Conservation (phyloP, 352 stramenopile genomes). For the Plasmopara muralis region DNA sequence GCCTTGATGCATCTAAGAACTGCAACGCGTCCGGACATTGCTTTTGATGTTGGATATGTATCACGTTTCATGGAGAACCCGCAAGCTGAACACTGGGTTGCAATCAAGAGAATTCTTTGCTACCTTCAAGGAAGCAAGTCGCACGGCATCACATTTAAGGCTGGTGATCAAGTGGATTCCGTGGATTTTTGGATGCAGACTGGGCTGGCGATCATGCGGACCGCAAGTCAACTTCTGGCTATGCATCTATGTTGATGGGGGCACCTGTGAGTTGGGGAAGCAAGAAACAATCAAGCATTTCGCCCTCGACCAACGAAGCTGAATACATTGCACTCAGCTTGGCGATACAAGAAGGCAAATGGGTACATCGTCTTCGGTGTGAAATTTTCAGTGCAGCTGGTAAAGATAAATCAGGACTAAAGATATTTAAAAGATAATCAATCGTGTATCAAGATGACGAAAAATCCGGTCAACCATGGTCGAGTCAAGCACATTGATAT, state of each 20-base stretch:
- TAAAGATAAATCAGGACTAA: constrained; percentile 4
- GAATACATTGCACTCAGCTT: constrained; percentile 10
- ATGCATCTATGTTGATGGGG: not conserved
- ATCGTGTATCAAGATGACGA: too few relatives aligned
- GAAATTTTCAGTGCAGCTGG: constrained; percentile 1
- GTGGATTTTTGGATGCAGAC: not conserved
- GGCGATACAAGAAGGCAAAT: constrained; percentile 6
- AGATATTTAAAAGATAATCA: not conserved
- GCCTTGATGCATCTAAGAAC: too few relatives aligned
- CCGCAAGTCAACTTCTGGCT: constrained; percentile 4
- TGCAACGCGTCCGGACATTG: constrained; percentile 8
- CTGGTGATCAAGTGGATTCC: not conserved
- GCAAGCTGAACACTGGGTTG: constrained; percentile 3
- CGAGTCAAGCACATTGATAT: too few relatives aligned
- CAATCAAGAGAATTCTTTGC: constrained; percentile 9
- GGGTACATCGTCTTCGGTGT: constrained; percentile 2
- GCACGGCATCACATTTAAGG: constrained; percentile 2
- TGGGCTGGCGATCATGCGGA: constrained; percentile 1
- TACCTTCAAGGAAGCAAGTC: constrained; percentile 16
- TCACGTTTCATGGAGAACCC: constrained; percentile 18
- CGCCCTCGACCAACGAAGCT: constrained; percentile 5
- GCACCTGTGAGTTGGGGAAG: constrained; percentile 1
- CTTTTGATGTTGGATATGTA: too few relatives aligned
- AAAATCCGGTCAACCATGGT: too few relatives aligned
- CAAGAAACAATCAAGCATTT: constrained; percentile 4